These are phyloP conservation scores for Quillaja saponaria DNA, from an alignment of 306 rosid genomes.

Conservation along the genomic window DNA sequence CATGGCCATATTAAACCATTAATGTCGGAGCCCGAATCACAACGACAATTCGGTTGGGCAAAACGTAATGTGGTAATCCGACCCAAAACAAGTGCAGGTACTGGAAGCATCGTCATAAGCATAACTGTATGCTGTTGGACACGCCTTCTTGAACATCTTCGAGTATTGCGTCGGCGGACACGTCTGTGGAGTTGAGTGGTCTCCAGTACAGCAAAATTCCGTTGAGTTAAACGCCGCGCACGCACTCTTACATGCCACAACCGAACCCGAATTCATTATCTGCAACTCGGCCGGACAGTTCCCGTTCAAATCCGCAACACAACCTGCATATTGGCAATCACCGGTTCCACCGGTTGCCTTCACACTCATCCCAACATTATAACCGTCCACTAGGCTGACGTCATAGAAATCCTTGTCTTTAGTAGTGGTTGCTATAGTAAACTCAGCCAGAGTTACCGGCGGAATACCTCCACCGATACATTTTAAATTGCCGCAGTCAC, in stretches of 20 bases:
- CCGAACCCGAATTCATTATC: slow-evolving; percentile 39
- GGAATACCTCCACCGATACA: slow-evolving; percentile 63
- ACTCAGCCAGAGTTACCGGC: slow-evolving; percentile 70
- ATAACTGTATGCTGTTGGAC: slow-evolving; percentile 86
- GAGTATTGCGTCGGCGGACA: slow-evolving; percentile 82
- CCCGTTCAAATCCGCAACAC: slow-evolving; percentile 60
- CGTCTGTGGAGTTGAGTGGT: slow-evolving; percentile 66
- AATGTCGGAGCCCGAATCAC: too few species aligned
- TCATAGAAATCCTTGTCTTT: slow-evolving; percentile 72
- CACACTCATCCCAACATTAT: slow-evolving; percentile 78
- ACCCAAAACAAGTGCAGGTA: slow-evolving; percentile 76
- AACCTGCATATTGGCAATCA: slow-evolving; percentile 86
- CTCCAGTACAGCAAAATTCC: slow-evolving; percentile 81
- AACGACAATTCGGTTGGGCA: slow-evolving; percentile 43
- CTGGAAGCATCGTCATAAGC: slow-evolving; percentile 92
- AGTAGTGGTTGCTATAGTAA: slow-evolving; percentile 43
- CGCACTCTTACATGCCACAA: slow-evolving; percentile 88
- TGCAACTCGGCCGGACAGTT: slow-evolving; percentile 66
- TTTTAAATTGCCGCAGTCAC: slow-evolving; percentile 61
- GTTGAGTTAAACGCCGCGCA: slow-evolving; percentile 67
- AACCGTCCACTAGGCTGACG: slow-evolving; percentile 89
- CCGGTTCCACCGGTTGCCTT: slow-evolving; percentile 70
- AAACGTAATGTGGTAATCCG: slow-evolving; percentile 68
- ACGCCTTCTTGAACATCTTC: slow-evolving; percentile 73
- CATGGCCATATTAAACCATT: too few species aligned